Evolutionary conservation across 495 filamentous ascomycete species (phyloP).

Genomic region (Aspergillus panamensis): DNA sequence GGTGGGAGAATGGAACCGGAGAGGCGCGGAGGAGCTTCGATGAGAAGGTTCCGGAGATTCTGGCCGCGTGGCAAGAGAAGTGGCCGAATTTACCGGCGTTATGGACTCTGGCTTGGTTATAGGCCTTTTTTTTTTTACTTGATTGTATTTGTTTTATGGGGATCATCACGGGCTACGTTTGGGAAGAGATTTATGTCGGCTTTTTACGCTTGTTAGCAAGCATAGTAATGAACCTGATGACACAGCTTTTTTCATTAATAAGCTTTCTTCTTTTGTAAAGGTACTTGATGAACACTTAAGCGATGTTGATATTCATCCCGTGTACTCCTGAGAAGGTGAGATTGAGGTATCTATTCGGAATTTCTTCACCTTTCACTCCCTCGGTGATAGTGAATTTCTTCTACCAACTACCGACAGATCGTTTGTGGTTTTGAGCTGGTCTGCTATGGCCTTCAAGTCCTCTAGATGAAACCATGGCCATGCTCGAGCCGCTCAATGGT

Average conservation of each 20-base stretch:
- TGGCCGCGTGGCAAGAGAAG: slow-evolving; percentile 94
- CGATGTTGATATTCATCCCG: too few species aligned
- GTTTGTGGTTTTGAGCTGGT: too few species aligned
- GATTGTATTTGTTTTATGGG: neutral
- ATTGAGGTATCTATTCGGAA: too few species aligned
- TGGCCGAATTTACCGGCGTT: slow-evolving; percentile 87
- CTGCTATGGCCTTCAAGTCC: too few species aligned
- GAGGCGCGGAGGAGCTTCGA: slow-evolving; percentile 76
- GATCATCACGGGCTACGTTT: slow-evolving; percentile 1
- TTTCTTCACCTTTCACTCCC: too few species aligned
- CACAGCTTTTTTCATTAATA: neutral
- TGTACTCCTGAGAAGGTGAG: too few species aligned
- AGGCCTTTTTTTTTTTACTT: slow-evolving; percentile 11
- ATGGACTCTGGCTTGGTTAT: slow-evolving; percentile 97
- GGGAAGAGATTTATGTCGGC: neutral
- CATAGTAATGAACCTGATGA: slow-evolving; percentile 2
- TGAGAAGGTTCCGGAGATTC: slow-evolving; percentile 85
- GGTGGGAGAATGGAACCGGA: slow-evolving; percentile 66
- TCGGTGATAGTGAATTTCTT: too few species aligned
- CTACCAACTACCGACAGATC: too few species aligned
- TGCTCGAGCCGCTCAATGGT: too few species aligned
- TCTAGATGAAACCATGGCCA: too few species aligned
- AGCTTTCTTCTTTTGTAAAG: too few species aligned
- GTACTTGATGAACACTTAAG: too few species aligned
- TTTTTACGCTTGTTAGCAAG: neutral